A percentile compares a stretch with the other conserved stretches of the same genome.
Conservation (phyloP, 805 yeast species). For the Isabelozyma pseudorhagii region DNA sequence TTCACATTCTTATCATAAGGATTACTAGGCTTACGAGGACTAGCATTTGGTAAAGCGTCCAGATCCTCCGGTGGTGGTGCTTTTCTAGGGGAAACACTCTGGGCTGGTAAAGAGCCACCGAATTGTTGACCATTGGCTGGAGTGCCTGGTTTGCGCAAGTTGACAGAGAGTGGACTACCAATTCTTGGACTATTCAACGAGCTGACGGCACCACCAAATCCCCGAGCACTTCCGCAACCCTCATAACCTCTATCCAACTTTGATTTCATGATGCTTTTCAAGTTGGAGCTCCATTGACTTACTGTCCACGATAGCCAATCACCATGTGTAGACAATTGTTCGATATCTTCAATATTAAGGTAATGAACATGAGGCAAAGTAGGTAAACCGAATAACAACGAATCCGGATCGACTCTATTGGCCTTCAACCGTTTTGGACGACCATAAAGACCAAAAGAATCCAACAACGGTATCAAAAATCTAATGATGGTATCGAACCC, state of each 20-base stretch:
- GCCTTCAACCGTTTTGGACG: constrained; percentile 43
- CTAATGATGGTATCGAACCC: constrained; percentile 49
- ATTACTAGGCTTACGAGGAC: not conserved
- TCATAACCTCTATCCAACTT: constrained; percentile 52
- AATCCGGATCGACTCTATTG: constrained; percentile 37
- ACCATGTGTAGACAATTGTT: constrained; percentile 13
- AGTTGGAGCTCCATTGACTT: constrained; percentile 29
- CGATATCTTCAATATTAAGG: constrained; percentile 31
- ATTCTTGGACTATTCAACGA: constrained; percentile 45
- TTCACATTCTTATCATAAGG: not conserved
- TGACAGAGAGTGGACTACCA: not conserved
- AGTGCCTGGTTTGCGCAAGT: constrained; percentile 2
- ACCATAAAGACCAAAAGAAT: constrained; percentile 45
- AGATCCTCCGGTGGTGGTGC: not conserved
- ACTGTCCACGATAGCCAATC: constrained; percentile 37
- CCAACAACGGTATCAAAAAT: constrained; percentile 38
- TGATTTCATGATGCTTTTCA: constrained; percentile 27
- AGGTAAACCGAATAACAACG: constrained; percentile 43
- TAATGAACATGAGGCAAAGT: constrained; percentile 45
- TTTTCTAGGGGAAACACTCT: not conserved
- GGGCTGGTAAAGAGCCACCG: not conserved
- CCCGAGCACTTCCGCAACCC: constrained; percentile 73
- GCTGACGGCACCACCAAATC: constrained; percentile 55
- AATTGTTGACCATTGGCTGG: not conserved
- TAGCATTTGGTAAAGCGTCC: not conserved